Evolutionary conservation across 164 flowering plant genomes (phyloP), one percentile per base, ranked within the genome.

Genomic region (Sedum album): DNA sequence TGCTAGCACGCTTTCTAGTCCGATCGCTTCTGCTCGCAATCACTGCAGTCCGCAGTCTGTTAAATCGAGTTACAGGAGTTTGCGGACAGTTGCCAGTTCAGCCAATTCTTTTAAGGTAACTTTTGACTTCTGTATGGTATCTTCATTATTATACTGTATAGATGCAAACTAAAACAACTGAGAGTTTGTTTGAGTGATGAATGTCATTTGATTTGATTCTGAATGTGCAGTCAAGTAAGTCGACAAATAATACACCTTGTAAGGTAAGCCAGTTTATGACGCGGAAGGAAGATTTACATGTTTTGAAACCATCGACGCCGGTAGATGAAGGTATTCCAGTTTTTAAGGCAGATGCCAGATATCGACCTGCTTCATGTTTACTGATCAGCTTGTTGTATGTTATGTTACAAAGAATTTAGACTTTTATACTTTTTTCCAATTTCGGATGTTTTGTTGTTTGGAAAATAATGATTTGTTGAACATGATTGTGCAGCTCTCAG

Each of bases 301-400:
- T 57, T 28, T n/a, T 57, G 62, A 57, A 28, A 57, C 62, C 62
- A 26, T 57, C 62, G 28, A 57, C 62, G 18, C 62, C 62, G 13
- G 18, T 57, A 1, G 33, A 28, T 57, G 62, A 57, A 57, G 62
- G 62, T 57, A 57, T 10, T 3, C 18, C 31, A 28, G 10, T 28
- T 57, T 21, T 53, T 21, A 0, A 6, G 2, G 6, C 60, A 21
- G 3, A 35, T 3, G 7, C 38, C 5, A 3, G 6, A 2, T 53
- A 21, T 53, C 57, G 7, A 7, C 38, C 7, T 35, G 38, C 38
- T n/a, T n/a, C n/a, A n/a, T n/a, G n/a, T n/a, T n/a, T n/a, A n/a
- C n/a, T n/a, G n/a, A n/a, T n/a, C n/a, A n/a, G 38, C 38, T 35
- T 35, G 38, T 35, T 3, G 3, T 35, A 35, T 35, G 38, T 7